Evolutionary conservation across 2,329 filamentous ascomycete species (phyloP), one percentile per base, ranked within the genome.

Genomic region (Stylonectria norvegica): DNA sequence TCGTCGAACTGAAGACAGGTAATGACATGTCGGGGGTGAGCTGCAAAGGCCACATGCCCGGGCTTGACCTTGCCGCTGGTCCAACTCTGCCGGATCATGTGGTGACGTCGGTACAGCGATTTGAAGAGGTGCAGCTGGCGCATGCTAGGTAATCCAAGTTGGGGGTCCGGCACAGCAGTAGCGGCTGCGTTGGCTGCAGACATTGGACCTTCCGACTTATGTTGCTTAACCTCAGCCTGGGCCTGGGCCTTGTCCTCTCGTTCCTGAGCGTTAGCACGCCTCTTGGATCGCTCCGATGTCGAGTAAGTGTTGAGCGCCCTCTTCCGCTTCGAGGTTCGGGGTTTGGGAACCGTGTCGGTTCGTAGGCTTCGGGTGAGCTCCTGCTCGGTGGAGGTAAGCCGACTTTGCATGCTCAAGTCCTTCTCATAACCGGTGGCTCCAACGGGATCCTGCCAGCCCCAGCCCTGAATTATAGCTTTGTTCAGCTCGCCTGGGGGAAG

Each of bases 1-100:
- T 90, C 87, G 59, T 98, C 93, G 56, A 98, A 98, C 62, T 98
- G 90, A 38, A 98, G 75, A 61, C 93, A 98, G 12, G 93, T 98
- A 37, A 98, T 95, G 46, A 98, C 93, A 68, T 97, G 91, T 22
- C 89, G 83, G 45, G 93, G 89, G 60, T 98, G 93, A 5, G 93
- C 93, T n/a, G 89, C 83, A 65, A 98, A 97, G 4, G 93, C 93
- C 43, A 98, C 84, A 56, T 98, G 93, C 32, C 85, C 81, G 19
- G 93, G 93, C 64, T 89, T 86, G 20, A 89, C 78, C 45, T 84
- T 81, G 36, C 89, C 85, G 45, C 81, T 85, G 66, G 94, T 97
- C 93, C 93, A 98, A 60, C 85, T 89, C 60, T 86, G 83, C 33
- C 87, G 83, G 49, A 98, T 94, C 65, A 93, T 83, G 64, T 93